Evolutionary conservation across 345 rosid genomes (phyloP), one percentile per base, ranked within the genome.

Genomic region (Nephelium lappaceum): DNA sequence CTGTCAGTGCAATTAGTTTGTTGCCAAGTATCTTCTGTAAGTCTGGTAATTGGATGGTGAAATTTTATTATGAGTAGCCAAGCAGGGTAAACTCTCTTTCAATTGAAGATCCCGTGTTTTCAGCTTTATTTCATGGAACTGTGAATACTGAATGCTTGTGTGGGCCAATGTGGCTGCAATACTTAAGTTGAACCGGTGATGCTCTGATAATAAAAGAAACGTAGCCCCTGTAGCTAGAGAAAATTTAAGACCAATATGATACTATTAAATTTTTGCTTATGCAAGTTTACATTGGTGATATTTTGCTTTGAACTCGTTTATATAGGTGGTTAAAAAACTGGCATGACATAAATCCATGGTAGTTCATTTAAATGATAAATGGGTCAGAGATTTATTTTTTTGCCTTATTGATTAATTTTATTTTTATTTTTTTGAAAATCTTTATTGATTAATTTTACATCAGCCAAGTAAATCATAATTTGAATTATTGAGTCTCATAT

Each of bases 131-230:
- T 25, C 18, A 41, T 41, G 12, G 23, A 77, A 19, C 49, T n/a
- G 0, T 55, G 8, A 21, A 31, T 31, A 11, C 51, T 45, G 51
- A 11, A 57, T 5, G 19, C 11, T 38, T 73, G 19, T n/a, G 18
- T 24, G 11, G 66, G 19, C 11, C n/a, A 60, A 11, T n/a, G 18
- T 24, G 11, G 66, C 6, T 73, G 14, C 76, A 41, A 42, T 62
- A 45, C 27, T 16, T 19, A 5, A 6, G 11, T 16, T 25, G 67
- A 71, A 72, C 6, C 6, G 18, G 11, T 49, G 45, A 16, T 39
- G 68, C 57, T 71, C 60, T 51, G 41, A 18, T 62, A 49, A 64
- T 75, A 65, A 10, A 41, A 61, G 69, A 47, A 18, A 6, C 39
- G 38, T 11, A 25, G 31, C 63, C 45, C 10, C 47, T 65, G 53